Conservation (phyloP, 129 eudicot species). For the Solidago caesia region DNA sequence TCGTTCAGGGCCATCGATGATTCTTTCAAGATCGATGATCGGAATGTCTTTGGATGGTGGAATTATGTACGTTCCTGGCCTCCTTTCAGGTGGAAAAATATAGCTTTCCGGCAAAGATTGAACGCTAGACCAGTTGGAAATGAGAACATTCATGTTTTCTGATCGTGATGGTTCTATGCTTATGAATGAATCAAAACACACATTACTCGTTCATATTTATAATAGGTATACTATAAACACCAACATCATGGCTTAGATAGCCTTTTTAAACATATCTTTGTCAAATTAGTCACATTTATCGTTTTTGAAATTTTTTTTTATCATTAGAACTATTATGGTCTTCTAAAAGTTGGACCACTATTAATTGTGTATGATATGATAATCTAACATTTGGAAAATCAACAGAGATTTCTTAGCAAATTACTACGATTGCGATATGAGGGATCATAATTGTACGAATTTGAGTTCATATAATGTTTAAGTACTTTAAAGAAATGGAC, state of each 20-base stretch:
- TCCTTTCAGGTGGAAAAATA: conserved; percentile 44
- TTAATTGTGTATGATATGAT: too few relatives aligned
- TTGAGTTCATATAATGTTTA: background rate
- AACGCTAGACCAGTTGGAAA: conserved; percentile 55
- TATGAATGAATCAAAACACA: background rate
- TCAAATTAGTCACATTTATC: too few relatives aligned
- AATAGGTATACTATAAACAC: background rate
- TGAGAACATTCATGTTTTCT: conserved; percentile 39
- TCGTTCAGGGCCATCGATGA: conserved; percentile 32
- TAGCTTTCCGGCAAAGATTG: conserved; percentile 48
- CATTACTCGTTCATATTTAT: conserved; percentile 12
- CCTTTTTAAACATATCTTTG: too few relatives aligned
- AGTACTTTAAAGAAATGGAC: background rate
- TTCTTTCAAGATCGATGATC: conserved; percentile 36
- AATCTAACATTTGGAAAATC: background rate
- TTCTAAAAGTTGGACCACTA: too few relatives aligned
- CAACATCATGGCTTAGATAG: too few relatives aligned
- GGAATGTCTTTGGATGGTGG: conserved; percentile 36
- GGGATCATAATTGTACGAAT: background rate
- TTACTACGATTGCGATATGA: too few relatives aligned
- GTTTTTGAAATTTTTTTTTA: too few relatives aligned
- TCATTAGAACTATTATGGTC: background rate
- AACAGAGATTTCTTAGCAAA: background rate
- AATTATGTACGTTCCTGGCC: conserved; percentile 42
- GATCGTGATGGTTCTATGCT: background rate